These are phyloP conservation scores for Rubia peregrina DNA, from an alignment of 305 asterid species.

Conservation along the genomic window DNA sequence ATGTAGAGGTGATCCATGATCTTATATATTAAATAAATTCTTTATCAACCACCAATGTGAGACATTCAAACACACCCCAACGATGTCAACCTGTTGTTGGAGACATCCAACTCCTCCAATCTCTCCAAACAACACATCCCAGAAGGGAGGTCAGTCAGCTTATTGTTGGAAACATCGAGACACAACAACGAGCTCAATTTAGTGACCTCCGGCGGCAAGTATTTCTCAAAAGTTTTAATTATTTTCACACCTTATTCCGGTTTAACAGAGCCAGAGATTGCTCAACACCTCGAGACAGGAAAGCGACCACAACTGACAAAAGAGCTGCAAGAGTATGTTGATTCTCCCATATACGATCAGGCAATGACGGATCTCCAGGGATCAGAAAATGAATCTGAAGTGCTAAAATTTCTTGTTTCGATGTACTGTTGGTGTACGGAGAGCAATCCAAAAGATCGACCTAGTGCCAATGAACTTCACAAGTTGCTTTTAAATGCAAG, in stretches of 20 bases:
- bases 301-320: constrained; percentile 19
- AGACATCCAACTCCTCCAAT: constrained; percentile 76
- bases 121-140: constrained; percentile 52
- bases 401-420: constrained; percentile 43
- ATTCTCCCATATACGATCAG: constrained; percentile 7
- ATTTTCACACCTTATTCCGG: too few species aligned
- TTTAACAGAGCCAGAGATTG: constrained; percentile 42
- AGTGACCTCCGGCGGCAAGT: constrained; percentile 68
- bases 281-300: constrained; percentile 38
- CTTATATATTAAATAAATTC: too few species aligned
- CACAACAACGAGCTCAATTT: constrained; percentile 46
- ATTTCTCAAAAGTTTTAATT: too few species aligned
- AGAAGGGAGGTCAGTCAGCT: constrained; percentile 59
- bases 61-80: too few species aligned
- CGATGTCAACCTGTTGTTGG: constrained; percentile 68
- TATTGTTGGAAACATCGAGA: constrained; percentile 70
- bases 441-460: constrained; percentile 65
- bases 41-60: too few species aligned
- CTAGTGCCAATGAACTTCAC: constrained; percentile 52
- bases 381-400: constrained; percentile 32
- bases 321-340: constrained; percentile 20
- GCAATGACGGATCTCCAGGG: constrained; percentile 10
- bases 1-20: too few species aligned
- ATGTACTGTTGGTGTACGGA: constrained; percentile 54
- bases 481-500: constrained; percentile 33